phyloP scores from a whole-genome alignment of 2,329 filamentous ascomycete species.

The Exserohilum turcica region DNA sequence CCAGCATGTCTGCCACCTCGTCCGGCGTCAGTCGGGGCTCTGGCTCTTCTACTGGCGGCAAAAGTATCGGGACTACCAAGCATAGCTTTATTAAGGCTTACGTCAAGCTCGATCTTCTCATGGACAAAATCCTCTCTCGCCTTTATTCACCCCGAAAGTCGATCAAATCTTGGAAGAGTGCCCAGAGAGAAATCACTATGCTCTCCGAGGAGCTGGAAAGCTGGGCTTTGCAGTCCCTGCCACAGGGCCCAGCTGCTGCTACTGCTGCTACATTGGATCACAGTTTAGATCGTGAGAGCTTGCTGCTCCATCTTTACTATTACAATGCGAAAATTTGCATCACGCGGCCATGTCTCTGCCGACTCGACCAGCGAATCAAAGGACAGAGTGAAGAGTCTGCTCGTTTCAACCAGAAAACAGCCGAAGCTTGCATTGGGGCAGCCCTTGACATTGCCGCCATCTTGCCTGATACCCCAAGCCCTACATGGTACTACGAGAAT shows the following conservation, averaged over 20 bases:
- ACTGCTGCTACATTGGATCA: neutral
- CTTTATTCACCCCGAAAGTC: slow-evolving; percentile 44
- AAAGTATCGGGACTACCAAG: neutral
- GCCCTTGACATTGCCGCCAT: slow-evolving; percentile 39
- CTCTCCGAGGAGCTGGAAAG: slow-evolving; percentile 36
- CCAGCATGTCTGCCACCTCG: neutral
- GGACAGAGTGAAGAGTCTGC: slow-evolving; percentile 37
- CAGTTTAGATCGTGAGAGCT: slow-evolving; percentile 16
- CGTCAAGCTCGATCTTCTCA: slow-evolving; percentile 19
- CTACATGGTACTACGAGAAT: slow-evolving; percentile 19
- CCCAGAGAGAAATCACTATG: slow-evolving; percentile 28
- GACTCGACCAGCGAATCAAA: slow-evolving; percentile 40
- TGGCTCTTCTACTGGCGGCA: neutral
- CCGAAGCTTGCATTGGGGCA: slow-evolving; percentile 42
- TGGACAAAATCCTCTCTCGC: slow-evolving; percentile 21
- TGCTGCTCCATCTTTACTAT: slow-evolving; percentile 36
- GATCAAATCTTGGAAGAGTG: slow-evolving; percentile 40
- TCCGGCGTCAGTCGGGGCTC: neutral
- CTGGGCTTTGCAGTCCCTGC: slow-evolving; percentile 33
- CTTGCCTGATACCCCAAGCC: slow-evolving; percentile 36
- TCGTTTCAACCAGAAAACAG: slow-evolving; percentile 37
- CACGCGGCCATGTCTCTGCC: slow-evolving; percentile 47
- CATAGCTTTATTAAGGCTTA: slow-evolving; percentile 7
- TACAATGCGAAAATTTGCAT: slow-evolving; percentile 45
- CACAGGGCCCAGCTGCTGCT: slow-evolving; percentile 16